Base-by-base conservation (phyloP, 2,329 filamentous ascomycete genomes). In the Metarhizium anisopliae region DNA sequence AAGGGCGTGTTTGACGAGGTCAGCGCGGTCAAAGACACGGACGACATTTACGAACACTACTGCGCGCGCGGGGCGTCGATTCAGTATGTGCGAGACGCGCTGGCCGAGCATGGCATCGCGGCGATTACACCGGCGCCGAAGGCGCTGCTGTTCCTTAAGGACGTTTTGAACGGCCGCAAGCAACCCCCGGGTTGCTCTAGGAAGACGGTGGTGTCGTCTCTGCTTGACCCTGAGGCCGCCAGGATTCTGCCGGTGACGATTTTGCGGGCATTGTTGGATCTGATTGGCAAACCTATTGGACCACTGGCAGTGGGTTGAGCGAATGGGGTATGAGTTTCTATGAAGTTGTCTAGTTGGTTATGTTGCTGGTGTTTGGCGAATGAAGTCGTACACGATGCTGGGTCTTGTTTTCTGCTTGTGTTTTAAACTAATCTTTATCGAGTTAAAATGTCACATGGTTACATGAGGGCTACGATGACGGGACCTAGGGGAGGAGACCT, bases 281-380 rank as follows among this genome's bases (percentile, higher is more conserved):
- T 56, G 49, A n/a, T 52, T 14, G 54, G 54, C 6, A 50, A 52
- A 13, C 35, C 50, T 4, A 49, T 56, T 38, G 54, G 54, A 11
- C 50, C 54, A 25, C 25, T 25, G 25, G 3, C 25, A 25, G 25
- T 25, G 25, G 25, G 25, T 25, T 25, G 25, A 25, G 25, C 25
- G 25, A 25, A 25, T 25, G 25, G 25, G 25, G 1, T 25, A 4
- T 25, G 25, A 25, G 25, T 25, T 25, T 25, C 3, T 25, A 25
- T 25, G 3, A 25, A 25, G 25, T 25, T 25, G 25, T 25, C 25
- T 25, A 4, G 25, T 25, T 25, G 25, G 25, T 25, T 25, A 25
- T 25, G 25, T 25, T 25, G 25, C 25, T 1, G 25, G 25, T 25
- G 25, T 25, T 25, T 25, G 25, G 25, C 25, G 25, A 25, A 25